Percentiles rank a stretch among this genome's conserved stretches.
These are phyloP conservation scores for Cercospora sojina DNA, from an alignment of 2,329 filamentous ascomycete genomes.

Conservation along the genomic window DNA sequence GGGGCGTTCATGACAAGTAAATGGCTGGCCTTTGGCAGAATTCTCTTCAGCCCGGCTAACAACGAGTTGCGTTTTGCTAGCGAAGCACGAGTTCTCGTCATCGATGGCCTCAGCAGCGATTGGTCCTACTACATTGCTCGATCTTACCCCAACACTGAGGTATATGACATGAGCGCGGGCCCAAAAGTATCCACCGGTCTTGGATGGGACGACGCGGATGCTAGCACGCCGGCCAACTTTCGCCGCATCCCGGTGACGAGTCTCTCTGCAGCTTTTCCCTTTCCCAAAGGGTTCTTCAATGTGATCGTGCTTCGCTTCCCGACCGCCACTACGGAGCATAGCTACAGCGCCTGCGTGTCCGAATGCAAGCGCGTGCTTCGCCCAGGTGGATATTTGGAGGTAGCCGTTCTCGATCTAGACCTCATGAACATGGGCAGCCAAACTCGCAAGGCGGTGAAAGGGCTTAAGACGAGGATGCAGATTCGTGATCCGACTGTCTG, in stretches of 20 bases:
- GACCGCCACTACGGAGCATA: constrained; percentile 63
- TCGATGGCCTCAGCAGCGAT: constrained; percentile 84
- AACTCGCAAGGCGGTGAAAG: constrained; percentile 66
- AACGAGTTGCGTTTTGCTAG: constrained; percentile 63
- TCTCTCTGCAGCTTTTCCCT: constrained; percentile 67
- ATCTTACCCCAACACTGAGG: constrained; percentile 70
- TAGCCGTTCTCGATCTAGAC: constrained; percentile 75
- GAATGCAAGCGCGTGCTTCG: constrained; percentile 76
- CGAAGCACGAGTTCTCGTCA: constrained; percentile 68
- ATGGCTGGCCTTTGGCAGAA: constrained; percentile 81
- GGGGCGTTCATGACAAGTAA: constrained; percentile 84
- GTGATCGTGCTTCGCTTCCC: constrained; percentile 77
- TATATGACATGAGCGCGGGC: constrained; percentile 60
- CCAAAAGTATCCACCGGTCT: constrained; percentile 9
- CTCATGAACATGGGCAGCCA: constrained; percentile 78
- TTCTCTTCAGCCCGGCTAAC: constrained; percentile 76
- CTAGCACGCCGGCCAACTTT: constrained; percentile 57
- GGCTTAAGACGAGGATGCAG: constrained; percentile 69
- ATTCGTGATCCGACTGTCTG: constrained; percentile 59
- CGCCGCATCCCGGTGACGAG: constrained; percentile 70
- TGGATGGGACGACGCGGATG: constrained; percentile 28
- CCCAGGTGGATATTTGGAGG: constrained; percentile 75
- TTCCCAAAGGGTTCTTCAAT: constrained; percentile 72
- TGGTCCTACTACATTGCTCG: constrained; percentile 86
- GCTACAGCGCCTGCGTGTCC: constrained; percentile 68